Percentiles rank a stretch among this genome's conserved stretches.
Evolutionary conservation across 129 eudicot genomes (phyloP).

Genomic region (Tagetes patula): DNA sequence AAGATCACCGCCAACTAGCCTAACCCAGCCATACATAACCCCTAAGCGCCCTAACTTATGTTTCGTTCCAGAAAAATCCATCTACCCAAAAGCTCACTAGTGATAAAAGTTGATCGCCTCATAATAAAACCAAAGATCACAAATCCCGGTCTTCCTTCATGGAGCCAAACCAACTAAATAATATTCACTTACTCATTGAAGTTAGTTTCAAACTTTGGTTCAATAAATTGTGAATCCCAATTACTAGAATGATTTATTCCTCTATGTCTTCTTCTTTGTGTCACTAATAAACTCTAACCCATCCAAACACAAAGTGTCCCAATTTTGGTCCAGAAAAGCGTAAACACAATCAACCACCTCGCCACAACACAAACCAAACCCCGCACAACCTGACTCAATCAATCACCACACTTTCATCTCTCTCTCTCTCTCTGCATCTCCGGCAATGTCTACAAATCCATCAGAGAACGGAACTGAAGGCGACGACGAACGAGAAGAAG

Average conservation of each 20-base stretch:
- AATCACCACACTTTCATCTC: not conserved
- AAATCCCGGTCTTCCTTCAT: no score
- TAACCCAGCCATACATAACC: no score
- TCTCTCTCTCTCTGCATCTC: constrained; percentile 31
- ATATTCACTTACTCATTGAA: no score
- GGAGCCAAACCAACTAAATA: no score
- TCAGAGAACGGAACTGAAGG: constrained; percentile 83
- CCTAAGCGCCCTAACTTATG: no score
- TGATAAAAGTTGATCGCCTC: no score
- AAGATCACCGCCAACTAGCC: no score
- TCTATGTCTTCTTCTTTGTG: constrained; percentile 15
- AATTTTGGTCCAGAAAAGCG: constrained; percentile 23
- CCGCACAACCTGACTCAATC: constrained; percentile 15
- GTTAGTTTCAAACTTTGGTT: no score
- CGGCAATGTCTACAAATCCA: constrained; percentile 56
- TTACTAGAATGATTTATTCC: constrained; percentile 2
- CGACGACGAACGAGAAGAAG: constrained; percentile 73
- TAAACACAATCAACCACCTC: constrained; percentile 11
- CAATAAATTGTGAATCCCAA: constrained; percentile 15
- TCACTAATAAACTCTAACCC: constrained; percentile 25
- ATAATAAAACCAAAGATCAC: no score
- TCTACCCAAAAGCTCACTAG: no score
- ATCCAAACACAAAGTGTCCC: constrained; percentile 29
- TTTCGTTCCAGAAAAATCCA: no score
- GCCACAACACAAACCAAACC: constrained; percentile 20